phyloP scores from a whole-genome alignment of 1,284 basidiomycete species.

The Puccinia novopanici region DNA sequence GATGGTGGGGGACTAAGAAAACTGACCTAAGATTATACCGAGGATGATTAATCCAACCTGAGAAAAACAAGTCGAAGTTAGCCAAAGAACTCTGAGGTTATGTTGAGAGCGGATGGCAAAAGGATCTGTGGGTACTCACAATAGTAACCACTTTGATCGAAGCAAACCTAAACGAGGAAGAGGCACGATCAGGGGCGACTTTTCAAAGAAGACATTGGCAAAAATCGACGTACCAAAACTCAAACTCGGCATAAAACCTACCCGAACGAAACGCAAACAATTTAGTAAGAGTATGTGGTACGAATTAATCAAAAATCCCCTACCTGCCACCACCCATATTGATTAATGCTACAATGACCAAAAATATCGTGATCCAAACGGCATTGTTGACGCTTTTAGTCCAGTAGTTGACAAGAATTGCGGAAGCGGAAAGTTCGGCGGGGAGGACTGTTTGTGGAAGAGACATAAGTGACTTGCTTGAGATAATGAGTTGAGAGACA shows the following conservation, averaged over 20 bases:
- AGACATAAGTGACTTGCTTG: constrained; percentile 52
- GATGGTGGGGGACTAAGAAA: background rate
- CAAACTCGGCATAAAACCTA: constrained; percentile 49
- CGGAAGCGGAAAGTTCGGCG: constrained; percentile 60
- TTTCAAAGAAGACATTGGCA: background rate
- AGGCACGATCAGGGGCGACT: no score
- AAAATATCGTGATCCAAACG: constrained; percentile 61
- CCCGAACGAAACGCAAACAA: background rate
- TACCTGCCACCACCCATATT: constrained; percentile 60
- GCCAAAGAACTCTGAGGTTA: constrained; percentile 9
- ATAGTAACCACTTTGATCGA: constrained; percentile 80
- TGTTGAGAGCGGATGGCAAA: constrained; percentile 8
- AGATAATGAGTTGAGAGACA: background rate
- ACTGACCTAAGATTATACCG: constrained; percentile 39
- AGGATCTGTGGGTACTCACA: background rate
- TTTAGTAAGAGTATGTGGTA: background rate
- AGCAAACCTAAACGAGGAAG: constrained; percentile 60
- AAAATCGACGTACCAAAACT: constrained; percentile 30
- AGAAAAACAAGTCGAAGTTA: constrained; percentile 18
- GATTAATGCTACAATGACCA: constrained; percentile 61
- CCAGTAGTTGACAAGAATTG: constrained; percentile 61
- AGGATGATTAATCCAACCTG: constrained; percentile 45
- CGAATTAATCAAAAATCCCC: constrained; percentile 51
- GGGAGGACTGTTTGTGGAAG: constrained; percentile 59
- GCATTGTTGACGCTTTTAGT: constrained; percentile 59